Evolutionary conservation across 169 alveolate genomes (phyloP).

Genomic region (Sarcocystis neurona): DNA sequence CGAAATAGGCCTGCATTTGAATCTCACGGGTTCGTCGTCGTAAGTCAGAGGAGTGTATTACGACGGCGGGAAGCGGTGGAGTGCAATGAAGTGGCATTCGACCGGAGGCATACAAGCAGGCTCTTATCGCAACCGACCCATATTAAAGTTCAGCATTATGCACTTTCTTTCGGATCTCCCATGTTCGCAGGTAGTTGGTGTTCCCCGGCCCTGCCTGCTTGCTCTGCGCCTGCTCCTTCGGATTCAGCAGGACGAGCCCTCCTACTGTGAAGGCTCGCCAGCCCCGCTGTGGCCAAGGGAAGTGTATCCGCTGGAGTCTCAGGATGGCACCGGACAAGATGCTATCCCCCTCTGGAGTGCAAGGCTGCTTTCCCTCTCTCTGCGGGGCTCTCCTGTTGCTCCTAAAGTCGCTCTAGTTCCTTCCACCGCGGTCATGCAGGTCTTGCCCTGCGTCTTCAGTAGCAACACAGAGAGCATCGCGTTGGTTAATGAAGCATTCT

Average conservation of each 20-base stretch:
- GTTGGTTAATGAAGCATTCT: not conserved
- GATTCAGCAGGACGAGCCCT: not conserved
- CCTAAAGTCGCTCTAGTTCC: not conserved
- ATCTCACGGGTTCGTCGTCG: too few relatives aligned
- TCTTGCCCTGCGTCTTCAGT: not conserved
- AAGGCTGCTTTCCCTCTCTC: not conserved
- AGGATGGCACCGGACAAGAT: not conserved
- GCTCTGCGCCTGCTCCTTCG: not conserved
- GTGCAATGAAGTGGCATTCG: too few relatives aligned
- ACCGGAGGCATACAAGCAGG: too few relatives aligned
- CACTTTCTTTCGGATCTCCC: not conserved
- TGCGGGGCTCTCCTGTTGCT: constrained; percentile 14
- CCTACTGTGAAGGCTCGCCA: not conserved
- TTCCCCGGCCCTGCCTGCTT: not conserved
- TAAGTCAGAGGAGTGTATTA: too few relatives aligned
- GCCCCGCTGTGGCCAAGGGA: not conserved
- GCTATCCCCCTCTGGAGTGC: not conserved
- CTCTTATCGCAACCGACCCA: too few relatives aligned
- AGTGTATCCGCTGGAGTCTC: not conserved
- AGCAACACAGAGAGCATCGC: not conserved
- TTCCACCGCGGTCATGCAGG: not conserved
- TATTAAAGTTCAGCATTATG: not conserved
- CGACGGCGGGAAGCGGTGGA: too few relatives aligned
- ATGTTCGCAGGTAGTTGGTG: not conserved
- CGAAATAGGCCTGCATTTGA: too few relatives aligned